Base-by-base conservation (phyloP, 2,329 filamentous ascomycete genomes). In the Didymellaceae sp. region DNA sequence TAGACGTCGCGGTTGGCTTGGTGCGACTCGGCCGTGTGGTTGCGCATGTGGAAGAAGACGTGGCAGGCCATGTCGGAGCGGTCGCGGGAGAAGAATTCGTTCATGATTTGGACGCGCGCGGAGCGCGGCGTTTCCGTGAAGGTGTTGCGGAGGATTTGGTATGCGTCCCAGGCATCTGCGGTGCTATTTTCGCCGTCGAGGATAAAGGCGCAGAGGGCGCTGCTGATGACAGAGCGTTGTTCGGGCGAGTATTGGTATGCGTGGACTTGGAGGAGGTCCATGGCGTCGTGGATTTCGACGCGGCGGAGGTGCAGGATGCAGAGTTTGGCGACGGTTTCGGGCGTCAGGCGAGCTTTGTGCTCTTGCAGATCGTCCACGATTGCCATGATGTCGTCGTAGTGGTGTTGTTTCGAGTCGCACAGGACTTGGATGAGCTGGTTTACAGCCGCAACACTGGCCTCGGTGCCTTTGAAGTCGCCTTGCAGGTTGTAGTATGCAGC, bases 1-100 rank as follows among this genome's bases (percentile, higher is more conserved):
- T 99, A 99, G 5, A 88, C 89, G 34, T 90, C 86, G 8, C 83
- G 74, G 2, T 80, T 86, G 0, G 94, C 91, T 1, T 88, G 84
- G 17, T 84, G 82, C 1, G 77, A 75, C 2, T 76, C 75, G 49
- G 86, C 83, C 18, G 82, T 79, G 57, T 91, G 87, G 41, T 88
- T 82, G n/a, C 91, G 88, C 92, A 97, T 97, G 70, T 97, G 90
- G 11, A 89, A 89, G 73, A 99, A 97, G 25, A 96, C 86, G 55
- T 91, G 82, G 37, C 85, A 86, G 2, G 90, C 92, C 82, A 97
- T 91, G 65, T 97, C 92, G 10, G 90, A 81, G 9, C 91, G 85
- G 21, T 83, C 81, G 30, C 91, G 86, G 6, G 80, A 76, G 67
- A 95, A 96, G 74, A 97, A 97, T 17, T 82, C 79, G 17, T 86